Percentiles rank a stretch among this genome's conserved stretches.
These are phyloP conservation scores for Solanum corneliomulleri DNA, from an alignment of 257 asterid genomes.

Conservation along the genomic window DNA sequence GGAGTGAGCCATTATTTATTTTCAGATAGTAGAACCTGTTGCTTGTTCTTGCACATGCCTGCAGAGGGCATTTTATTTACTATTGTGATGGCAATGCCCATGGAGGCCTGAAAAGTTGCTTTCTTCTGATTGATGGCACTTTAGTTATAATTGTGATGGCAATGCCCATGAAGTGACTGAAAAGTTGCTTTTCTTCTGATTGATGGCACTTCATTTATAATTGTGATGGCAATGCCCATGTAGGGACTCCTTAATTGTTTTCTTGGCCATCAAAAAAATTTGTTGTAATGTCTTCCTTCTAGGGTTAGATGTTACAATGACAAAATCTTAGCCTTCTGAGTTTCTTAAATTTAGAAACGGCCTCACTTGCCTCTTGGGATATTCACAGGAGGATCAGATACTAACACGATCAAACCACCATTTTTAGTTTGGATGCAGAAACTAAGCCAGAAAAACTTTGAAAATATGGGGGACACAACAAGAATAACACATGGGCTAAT, in stretches of 20 bases:
- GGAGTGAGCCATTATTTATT: neutral
- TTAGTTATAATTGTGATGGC: neutral
- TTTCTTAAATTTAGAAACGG: neutral
- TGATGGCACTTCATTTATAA: neutral
- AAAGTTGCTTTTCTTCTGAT: neutral
- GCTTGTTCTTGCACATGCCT: neutral
- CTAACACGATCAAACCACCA: neutral
- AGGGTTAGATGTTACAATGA: neutral
- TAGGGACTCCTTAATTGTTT: neutral
- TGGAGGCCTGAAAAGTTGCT: neutral
- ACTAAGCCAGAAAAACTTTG: neutral
- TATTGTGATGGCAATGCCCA: neutral
- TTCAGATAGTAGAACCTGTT: neutral
- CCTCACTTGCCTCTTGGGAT: neutral
- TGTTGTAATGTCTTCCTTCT: neutral
- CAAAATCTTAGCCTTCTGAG: neutral
- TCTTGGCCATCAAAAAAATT: neutral
- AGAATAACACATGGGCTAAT: neutral
- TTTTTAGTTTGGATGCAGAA: neutral
- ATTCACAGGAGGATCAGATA: neutral
- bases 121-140: neutral
- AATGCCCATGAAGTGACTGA: neutral
- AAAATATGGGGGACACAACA: neutral
- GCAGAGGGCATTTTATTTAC: neutral
- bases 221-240: neutral